phyloP scores from a whole-genome alignment of 2,329 filamentous ascomycete genomes.

The Coniochaeta hoffmannii region DNA sequence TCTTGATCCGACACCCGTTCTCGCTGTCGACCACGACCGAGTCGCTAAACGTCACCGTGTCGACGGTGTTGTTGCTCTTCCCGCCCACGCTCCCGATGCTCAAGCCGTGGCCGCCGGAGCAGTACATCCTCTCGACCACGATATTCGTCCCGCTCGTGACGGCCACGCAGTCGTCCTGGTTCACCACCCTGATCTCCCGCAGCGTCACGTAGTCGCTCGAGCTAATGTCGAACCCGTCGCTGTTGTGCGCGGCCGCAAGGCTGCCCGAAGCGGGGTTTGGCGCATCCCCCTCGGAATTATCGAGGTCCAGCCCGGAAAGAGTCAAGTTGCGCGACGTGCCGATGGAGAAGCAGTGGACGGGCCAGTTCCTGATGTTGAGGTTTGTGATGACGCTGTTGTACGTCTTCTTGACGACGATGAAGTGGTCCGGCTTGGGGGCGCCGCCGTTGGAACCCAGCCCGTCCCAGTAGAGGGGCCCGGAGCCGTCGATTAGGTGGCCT shows the following conservation, averaged over 20 bases:
- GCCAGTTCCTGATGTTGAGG: constrained; percentile 33
- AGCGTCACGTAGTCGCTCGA: constrained; percentile 41
- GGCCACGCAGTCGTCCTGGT: constrained; percentile 56
- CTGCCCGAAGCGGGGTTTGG: constrained; percentile 12
- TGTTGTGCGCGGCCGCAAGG: constrained; percentile 36
- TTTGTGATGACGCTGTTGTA: constrained; percentile 27
- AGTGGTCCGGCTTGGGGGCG: constrained; percentile 30
- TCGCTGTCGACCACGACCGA: constrained; percentile 42
- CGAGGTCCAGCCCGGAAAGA: constrained; percentile 26
- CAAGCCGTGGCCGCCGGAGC: constrained; percentile 35
- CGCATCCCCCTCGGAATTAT: constrained; percentile 30
- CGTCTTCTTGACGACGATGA: constrained; percentile 41
- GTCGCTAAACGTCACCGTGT: constrained; percentile 40
- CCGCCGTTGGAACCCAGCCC: constrained; percentile 29
- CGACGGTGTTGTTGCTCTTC: constrained; percentile 43
- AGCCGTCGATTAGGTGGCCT: constrained; percentile 12
- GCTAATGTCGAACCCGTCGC: constrained; percentile 52
- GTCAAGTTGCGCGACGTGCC: constrained; percentile 25
- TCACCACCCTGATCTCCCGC: constrained; percentile 43
- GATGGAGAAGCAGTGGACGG: constrained; percentile 34
- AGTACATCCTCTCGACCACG: constrained; percentile 34
- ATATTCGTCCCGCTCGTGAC: constrained; percentile 46
- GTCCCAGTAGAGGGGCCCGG: constrained; percentile 18
- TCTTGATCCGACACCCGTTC: constrained; percentile 47
- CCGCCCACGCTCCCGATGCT: constrained; percentile 38